Evolutionary conservation across 345 rosid species (phyloP), one percentile per base, ranked within the genome.

Genomic region (Xanthoceras sorbifolium): DNA sequence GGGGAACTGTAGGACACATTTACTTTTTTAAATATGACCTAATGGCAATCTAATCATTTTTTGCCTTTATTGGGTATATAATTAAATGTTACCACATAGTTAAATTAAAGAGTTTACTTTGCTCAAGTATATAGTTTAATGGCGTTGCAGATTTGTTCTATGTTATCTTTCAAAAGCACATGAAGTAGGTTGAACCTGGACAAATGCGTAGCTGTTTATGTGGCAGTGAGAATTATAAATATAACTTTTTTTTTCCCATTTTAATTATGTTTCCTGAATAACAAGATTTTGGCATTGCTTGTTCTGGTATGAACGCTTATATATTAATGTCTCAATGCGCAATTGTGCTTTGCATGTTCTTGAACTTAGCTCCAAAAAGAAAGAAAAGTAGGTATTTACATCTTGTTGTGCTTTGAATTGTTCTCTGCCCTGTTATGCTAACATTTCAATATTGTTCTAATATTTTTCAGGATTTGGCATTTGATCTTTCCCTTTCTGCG

Each of bases 401-500:
- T 32, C 44, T 14, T 28, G 17, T 64, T 64, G 68, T 14, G 59
- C 52, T 65, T 70, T 64, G 3, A 38, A 54, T 67, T 54, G 36
- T 52, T 65, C 61, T 14, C 12, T 12, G 71, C 65, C 48, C 40
- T 52, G 73, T 72, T 38, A 64, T 77, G 66, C n/a, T 80, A 73
- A 72, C 70, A 40, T 38, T 52, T 32, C 17, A 48, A 34, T 63
- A 10, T 8, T 73, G 70, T 42, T 52, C 75, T 76, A 40, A 69
- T n/a, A 32, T 69, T 71, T 74, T 82, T 76, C 76, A 97, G 99
- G 99, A 97, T 85, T 86, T 97, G 96, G 97, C 98, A 50, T 97
- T 94, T 64, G 99, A 97, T 82, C 86, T 97, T 60, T 97, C 99
- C 69, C 97, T 97, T 64, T 91, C 99, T 77, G 99, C 99, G 22